Base-by-base conservation (phyloP, 805 yeast species). In the Hanseniaspora mollemarum region DNA sequence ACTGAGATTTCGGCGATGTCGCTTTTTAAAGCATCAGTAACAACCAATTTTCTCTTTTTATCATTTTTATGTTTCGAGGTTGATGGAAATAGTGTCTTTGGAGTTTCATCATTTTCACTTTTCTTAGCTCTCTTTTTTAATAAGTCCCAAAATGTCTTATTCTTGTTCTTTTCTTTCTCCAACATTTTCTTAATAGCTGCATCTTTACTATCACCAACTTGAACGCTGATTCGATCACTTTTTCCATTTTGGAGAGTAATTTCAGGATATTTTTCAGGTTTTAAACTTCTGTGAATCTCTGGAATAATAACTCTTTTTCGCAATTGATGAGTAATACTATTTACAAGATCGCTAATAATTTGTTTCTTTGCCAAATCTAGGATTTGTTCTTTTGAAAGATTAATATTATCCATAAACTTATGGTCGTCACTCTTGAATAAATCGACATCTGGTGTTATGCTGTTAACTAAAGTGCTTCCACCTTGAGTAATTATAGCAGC, bases 71-170 rank as follows among this genome's bases (percentile, higher is more conserved):
- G 15, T 26, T 24, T 22, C n/a, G n/a, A n/a, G n/a, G n/a, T n/a
- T n/a, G n/a, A n/a, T n/a, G n/a, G n/a, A n/a, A n/a, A n/a, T n/a
- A n/a, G n/a, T n/a, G n/a, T n/a, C n/a, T n/a, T n/a, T n/a, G n/a
- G n/a, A n/a, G n/a, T n/a, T 26, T 26, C 24, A 5, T 24, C 13
- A 25, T 6, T n/a, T 19, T 40, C 29, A 6, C 4, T 6, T n/a
- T 25, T 25, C n/a, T 26, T n/a, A 3, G 33, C 15, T n/a, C 38
- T 19, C 13, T 40, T 39, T 16, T 40, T 48, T 25, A 48, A 33
- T 7, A 48, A 28, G 19, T 48, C 51, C 51, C 51, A 48, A 25
- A 48, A 48, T 4, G 45, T 48, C 21, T 48, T 48, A 26, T 40
- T 48, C 7, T 43, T 43, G 10, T 19, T 21, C 15, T 24, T 43